Percentiles rank a stretch among this genome's conserved stretches.
Conservation (phyloP, 345 rosid species). For the Punica granatum region DNA sequence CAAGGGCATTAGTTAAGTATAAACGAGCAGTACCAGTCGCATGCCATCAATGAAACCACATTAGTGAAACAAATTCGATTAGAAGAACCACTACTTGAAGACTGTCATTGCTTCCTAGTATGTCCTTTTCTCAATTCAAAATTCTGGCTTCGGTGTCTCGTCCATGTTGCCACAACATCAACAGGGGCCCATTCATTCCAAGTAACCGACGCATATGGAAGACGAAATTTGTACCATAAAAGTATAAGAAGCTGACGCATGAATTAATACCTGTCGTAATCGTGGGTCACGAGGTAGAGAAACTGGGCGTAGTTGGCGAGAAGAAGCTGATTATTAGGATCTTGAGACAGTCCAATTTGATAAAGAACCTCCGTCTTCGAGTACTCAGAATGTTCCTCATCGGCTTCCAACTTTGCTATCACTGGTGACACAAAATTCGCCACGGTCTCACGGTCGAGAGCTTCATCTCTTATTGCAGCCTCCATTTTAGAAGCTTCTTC, state of each 20-base stretch:
- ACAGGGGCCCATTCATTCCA: not conserved
- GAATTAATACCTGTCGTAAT: conserved; percentile 59
- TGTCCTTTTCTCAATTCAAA: not conserved
- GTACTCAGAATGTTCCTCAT: conserved; percentile 46
- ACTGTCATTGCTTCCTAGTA: not conserved
- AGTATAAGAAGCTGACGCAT: not conserved
- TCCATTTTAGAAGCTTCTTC: conserved; percentile 69
- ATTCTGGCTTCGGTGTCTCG: not conserved
- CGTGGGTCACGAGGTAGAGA: conserved; percentile 64
- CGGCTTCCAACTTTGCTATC: conserved; percentile 41
- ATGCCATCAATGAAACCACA: too few relatives aligned
- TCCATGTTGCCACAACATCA: not conserved
- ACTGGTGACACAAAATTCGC: conserved; percentile 51
- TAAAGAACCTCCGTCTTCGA: conserved; percentile 57
- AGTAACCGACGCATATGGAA: not conserved
- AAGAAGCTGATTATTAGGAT: conserved; percentile 62
- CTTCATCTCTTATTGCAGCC: conserved; percentile 24
- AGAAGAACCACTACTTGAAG: not conserved
- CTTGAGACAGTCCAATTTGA: conserved; percentile 44
- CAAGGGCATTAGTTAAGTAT: too few relatives aligned
- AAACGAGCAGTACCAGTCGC: too few relatives aligned
- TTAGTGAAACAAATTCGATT: not conserved
- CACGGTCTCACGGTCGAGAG: conserved; percentile 48
- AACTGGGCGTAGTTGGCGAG: conserved; percentile 92
- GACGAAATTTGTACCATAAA: not conserved